Percentiles rank a stretch among this genome's conserved stretches.
phyloP scores from a whole-genome alignment of 2,329 filamentous ascomycete species.

The Hypoxylon sp. region DNA sequence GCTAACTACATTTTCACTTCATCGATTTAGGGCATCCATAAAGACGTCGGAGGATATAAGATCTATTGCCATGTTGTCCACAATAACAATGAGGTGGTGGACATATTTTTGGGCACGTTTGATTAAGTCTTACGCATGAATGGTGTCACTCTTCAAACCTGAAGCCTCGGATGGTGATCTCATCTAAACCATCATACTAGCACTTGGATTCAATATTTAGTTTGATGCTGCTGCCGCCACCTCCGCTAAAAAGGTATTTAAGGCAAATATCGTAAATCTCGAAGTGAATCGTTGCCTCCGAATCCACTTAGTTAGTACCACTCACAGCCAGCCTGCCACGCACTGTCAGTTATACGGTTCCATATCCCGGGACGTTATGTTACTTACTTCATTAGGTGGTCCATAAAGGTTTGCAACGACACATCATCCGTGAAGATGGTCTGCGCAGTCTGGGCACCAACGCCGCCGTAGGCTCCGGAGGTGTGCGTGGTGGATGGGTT shows the following conservation, averaged over 20 bases:
- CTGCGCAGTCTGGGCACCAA: conserved; percentile 87
- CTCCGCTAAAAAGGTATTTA: conserved; percentile 2
- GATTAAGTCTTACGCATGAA: neutral
- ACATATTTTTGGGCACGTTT: neutral
- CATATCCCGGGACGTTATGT: neutral
- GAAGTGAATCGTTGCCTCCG: conserved; percentile 1
- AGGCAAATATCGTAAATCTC: conserved; percentile 5
- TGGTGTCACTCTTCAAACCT: conserved; percentile 4
- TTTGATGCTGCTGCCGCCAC: neutral
- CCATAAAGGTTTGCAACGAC: conserved; percentile 98
- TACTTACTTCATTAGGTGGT: conserved; percentile 97
- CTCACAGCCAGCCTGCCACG: conserved; percentile 70
- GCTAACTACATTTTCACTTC: neutral
- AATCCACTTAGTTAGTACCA: conserved; percentile 67
- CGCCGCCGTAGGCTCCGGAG: conserved; percentile 90
- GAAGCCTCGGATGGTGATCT: neutral
- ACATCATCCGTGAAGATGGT: conserved; percentile 99
- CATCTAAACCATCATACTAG: conserved; percentile 40
- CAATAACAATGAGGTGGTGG: conserved; percentile 10
- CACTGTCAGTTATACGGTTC: conserved; percentile 8
- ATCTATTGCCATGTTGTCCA: conserved; percentile 20
- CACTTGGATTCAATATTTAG: conserved; percentile 13
- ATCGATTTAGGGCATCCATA: neutral
- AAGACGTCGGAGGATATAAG: neutral
- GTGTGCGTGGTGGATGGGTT: conserved; percentile 98